A percentile compares a stretch with the other conserved stretches of the same genome.
Conservation (phyloP, 805 yeast genomes). For the Komagataella kurtzmanii region DNA sequence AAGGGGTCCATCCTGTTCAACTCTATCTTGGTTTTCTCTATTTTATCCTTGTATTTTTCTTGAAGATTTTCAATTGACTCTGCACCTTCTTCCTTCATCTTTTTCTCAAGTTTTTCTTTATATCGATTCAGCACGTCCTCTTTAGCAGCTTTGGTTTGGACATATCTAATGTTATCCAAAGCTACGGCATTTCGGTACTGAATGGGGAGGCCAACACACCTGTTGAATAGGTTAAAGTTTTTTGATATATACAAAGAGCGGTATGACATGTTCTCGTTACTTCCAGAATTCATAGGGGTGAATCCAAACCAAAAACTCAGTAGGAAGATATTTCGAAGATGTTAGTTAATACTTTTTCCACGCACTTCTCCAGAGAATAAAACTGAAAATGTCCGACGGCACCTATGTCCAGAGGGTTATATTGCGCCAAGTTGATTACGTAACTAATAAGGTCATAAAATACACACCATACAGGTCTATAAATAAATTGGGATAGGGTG, state of each 20-base stretch:
- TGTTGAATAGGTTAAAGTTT: not conserved
- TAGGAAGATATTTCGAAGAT: not conserved
- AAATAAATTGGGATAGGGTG: not conserved
- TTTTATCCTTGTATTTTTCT: slow-evolving; percentile 45
- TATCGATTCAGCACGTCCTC: slow-evolving; percentile 23
- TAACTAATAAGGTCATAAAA: not conserved
- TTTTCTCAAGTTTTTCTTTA: slow-evolving; percentile 24
- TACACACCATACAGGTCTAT: too few relatives aligned
- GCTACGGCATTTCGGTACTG: not conserved
- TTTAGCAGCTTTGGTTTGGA: slow-evolving; percentile 12
- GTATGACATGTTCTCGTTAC: not conserved
- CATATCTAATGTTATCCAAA: not conserved
- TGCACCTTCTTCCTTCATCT: slow-evolving; percentile 27
- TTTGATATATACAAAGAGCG: not conserved
- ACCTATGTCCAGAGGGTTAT: not conserved
- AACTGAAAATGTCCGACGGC: not conserved
- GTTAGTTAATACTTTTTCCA: not conserved
- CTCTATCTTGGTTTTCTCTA: slow-evolving; percentile 40
- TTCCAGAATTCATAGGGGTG: not conserved
- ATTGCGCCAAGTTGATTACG: not conserved
- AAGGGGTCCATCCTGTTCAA: slow-evolving; percentile 57
- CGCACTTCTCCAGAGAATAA: not conserved
- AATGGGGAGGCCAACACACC: not conserved
- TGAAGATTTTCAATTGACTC: slow-evolving; percentile 44
- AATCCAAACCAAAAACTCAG: not conserved